These are phyloP conservation scores for Paxillus ammoniavirescens DNA, from an alignment of 768 basidiomycete species.

Conservation along the genomic window DNA sequence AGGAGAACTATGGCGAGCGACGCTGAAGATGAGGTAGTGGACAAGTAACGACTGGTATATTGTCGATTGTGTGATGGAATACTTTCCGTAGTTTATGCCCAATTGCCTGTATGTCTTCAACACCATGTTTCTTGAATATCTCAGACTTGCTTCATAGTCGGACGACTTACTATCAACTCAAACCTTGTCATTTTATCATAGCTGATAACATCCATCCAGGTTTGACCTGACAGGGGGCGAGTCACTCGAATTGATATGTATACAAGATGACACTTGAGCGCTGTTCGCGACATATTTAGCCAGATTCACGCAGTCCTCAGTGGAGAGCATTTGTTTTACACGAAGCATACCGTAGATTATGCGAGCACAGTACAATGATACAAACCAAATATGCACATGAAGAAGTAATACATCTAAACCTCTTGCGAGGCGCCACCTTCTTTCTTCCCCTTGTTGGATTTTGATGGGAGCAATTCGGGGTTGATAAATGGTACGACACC, in stretches of 20 bases:
- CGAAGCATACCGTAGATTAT: conserved; percentile 31
- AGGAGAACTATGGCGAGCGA: conserved; percentile 82
- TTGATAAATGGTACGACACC: conserved; percentile 72
- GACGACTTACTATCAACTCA: too few relatives aligned
- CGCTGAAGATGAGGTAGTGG: conserved; percentile 72
- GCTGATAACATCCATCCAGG: too few relatives aligned
- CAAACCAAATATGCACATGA: conserved; percentile 16
- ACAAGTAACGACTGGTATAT: conserved; percentile 17
- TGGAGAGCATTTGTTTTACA: conserved; percentile 14
- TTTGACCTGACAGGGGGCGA: not conserved
- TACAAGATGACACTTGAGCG: too few relatives aligned
- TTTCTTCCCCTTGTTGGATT: conserved; percentile 47
- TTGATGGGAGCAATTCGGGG: conserved; percentile 44
- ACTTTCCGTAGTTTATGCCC: not conserved
- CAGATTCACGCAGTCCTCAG: too few relatives aligned
- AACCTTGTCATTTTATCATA: not conserved
- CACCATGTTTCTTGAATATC: too few relatives aligned
- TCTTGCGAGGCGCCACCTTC: conserved; percentile 47
- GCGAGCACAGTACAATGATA: conserved; percentile 20
- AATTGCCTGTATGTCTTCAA: not conserved
- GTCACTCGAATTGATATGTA: not conserved
- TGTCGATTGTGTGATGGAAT: not conserved
- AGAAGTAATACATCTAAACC: conserved; percentile 33
- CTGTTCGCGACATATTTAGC: too few relatives aligned
- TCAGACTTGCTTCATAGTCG: too few relatives aligned